Percentiles rank a stretch among this genome's conserved stretches.
Conservation (phyloP, 2,329 filamentous ascomycete genomes). For the Diplocarpon rosae region DNA sequence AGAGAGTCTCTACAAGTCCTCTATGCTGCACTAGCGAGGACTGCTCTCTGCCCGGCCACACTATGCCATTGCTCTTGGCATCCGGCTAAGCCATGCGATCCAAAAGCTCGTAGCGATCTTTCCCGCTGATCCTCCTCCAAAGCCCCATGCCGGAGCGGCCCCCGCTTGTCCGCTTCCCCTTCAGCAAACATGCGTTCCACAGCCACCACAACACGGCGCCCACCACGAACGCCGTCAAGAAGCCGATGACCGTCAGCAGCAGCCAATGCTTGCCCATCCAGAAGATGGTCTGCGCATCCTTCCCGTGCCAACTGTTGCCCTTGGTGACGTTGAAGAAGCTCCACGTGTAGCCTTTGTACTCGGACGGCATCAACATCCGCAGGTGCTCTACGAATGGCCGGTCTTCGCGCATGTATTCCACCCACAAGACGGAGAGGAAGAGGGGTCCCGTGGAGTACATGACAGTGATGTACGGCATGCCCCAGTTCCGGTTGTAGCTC, state of each 20-base stretch:
- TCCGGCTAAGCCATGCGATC: constrained; percentile 22
- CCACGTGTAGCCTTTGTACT: constrained; percentile 58
- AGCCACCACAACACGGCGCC: constrained; percentile 20
- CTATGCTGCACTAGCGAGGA: constrained; percentile 26
- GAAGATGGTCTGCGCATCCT: constrained; percentile 37
- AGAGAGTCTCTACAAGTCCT: constrained; percentile 9
- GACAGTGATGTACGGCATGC: constrained; percentile 56
- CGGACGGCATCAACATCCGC: constrained; percentile 56
- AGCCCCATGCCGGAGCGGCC: constrained; percentile 11
- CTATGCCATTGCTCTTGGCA: background rate
- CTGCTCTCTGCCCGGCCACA: constrained; percentile 3
- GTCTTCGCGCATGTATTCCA: constrained; percentile 52
- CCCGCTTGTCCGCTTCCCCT: constrained; percentile 6
- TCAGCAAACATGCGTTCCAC: constrained; percentile 24
- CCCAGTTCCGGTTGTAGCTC: constrained; percentile 57
- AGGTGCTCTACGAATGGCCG: constrained; percentile 42
- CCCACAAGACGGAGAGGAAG: constrained; percentile 66
- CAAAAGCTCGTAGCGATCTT: constrained; percentile 25
- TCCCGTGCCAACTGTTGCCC: constrained; percentile 36
- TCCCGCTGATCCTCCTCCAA: constrained; percentile 21
- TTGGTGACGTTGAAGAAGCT: constrained; percentile 53
- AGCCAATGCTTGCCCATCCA: constrained; percentile 36
- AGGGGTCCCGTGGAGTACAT: constrained; percentile 71
- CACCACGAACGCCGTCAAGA: constrained; percentile 24
- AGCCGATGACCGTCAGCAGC: constrained; percentile 28